Evolutionary conservation across 2,329 filamentous ascomycete species (phyloP).

Genomic region (Diaporthe ampelina): DNA sequence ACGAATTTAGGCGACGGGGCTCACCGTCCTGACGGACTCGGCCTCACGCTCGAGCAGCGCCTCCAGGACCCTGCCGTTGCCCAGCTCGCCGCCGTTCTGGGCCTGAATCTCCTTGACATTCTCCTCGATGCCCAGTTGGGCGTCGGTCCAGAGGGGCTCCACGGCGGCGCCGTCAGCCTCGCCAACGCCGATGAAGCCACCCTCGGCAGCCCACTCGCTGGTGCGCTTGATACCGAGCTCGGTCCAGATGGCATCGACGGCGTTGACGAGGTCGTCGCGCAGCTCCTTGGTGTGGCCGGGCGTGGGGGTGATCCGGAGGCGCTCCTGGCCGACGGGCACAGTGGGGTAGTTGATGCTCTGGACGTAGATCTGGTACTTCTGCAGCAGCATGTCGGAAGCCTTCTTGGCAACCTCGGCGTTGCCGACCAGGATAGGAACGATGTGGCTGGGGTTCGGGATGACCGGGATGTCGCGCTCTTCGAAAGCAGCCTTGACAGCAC

Average conservation of each 20-base stretch:
- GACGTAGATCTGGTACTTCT: conserved; percentile 94
- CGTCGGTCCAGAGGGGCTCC: conserved; percentile 90
- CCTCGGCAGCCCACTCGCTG: conserved; percentile 89
- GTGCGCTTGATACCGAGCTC: conserved; percentile 93
- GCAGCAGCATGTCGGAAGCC: conserved; percentile 91
- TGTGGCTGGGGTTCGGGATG: conserved; percentile 97
- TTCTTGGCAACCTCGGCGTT: conserved; percentile 93
- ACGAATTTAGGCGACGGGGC: conserved; percentile 45
- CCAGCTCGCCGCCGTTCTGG: conserved; percentile 50
- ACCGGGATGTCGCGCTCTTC: conserved; percentile 88
- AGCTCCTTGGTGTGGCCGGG: conserved; percentile 90
- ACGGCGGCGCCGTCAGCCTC: conserved; percentile 72
- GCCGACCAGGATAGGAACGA: conserved; percentile 92
- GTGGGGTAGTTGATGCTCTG: conserved; percentile 99
- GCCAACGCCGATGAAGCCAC: conserved; percentile 95
- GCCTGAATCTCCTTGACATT: conserved; percentile 71
- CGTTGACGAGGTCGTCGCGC: conserved; percentile 86
- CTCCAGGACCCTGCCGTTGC: conserved; percentile 65
- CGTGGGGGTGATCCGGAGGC: conserved; percentile 94
- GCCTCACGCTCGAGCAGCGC: conserved; percentile 67
- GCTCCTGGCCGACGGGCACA: conserved; percentile 97
- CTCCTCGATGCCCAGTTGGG: conserved; percentile 84
- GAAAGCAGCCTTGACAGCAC: conserved; percentile 90
- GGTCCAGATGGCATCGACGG: conserved; percentile 89
- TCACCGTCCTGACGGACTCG: conserved; percentile 49